Evolutionary conservation across 202 grass and related monocot genomes (phyloP).

Genomic region (Panicum virgatum): DNA sequence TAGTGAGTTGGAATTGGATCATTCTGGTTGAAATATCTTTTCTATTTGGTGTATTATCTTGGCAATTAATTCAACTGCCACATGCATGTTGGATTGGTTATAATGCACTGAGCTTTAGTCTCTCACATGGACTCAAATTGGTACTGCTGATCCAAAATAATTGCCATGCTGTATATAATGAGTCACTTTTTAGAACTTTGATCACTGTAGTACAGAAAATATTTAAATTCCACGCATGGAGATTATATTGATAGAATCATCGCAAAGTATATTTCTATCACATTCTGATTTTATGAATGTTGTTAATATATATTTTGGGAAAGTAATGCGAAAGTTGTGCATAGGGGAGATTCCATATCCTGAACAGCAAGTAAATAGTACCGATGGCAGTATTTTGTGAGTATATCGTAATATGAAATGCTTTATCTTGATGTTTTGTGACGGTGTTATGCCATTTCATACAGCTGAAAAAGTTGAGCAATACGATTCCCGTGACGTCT

Average conservation of each 20-base stretch:
- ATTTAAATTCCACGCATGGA: background rate
- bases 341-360: background rate
- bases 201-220: background rate
- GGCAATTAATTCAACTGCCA: conserved; percentile 9
- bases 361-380: background rate
- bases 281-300: background rate
- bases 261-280: background rate
- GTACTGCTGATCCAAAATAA: background rate
- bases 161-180: background rate
- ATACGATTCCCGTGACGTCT: conserved; percentile 48
- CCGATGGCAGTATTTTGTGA: background rate
- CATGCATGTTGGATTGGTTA: conserved; percentile 7
- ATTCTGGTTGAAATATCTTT: background rate
- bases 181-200: background rate
- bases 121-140: background rate
- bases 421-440: conserved; percentile 9
- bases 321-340: background rate
- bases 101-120: conserved; percentile 1
- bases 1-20: background rate
- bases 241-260: background rate
- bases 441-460: conserved; percentile 5
- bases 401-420: background rate
- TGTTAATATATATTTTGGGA: background rate
- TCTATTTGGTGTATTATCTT: background rate
- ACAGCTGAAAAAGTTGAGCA: conserved; percentile 82